phyloP scores from a whole-genome alignment of 2,329 filamentous ascomycete genomes.

The Shiraia sp. region DNA sequence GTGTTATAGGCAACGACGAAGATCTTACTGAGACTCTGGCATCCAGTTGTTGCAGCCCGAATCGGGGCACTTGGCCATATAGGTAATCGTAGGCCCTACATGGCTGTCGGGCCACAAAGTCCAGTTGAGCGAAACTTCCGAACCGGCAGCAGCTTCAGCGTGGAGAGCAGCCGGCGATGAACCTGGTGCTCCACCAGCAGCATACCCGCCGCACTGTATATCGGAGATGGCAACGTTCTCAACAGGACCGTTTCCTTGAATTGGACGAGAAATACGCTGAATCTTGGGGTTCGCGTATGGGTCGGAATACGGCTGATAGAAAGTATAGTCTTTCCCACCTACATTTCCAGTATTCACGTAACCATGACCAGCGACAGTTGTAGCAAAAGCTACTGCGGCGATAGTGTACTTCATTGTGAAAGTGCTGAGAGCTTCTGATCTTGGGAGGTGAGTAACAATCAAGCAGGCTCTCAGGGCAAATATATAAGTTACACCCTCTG shows the following conservation, averaged over 20 bases:
- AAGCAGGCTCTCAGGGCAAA: conserved; percentile 6
- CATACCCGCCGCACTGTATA: conserved; percentile 60
- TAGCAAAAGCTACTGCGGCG: conserved; percentile 30
- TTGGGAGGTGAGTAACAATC: conserved; percentile 9
- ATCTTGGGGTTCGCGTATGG: conserved; percentile 43
- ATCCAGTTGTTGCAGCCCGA: conserved; percentile 55
- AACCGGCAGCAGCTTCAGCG: conserved; percentile 58
- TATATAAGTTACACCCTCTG: conserved; percentile 10
- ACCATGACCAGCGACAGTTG: conserved; percentile 38
- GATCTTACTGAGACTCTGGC: conserved; percentile 49
- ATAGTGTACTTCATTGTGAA: conserved; percentile 40
- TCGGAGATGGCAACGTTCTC: conserved; percentile 58
- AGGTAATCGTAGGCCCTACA: conserved; percentile 60
- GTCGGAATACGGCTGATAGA: conserved; percentile 43
- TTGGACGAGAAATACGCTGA: conserved; percentile 59
- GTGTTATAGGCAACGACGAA: conserved; percentile 4
- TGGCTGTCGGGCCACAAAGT: conserved; percentile 56
- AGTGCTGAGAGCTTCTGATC: conserved; percentile 5
- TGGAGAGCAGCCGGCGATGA: conserved; percentile 59
- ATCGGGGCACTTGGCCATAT: conserved; percentile 63
- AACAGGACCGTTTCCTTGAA: conserved; percentile 63
- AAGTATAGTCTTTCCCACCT: conserved; percentile 33
- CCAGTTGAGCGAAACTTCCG: conserved; percentile 59
- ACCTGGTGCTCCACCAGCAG: conserved; percentile 54
- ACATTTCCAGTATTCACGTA: conserved; percentile 44